Conservation (phyloP, 2,329 filamentous ascomycete genomes). For the Ophiostoma ips region DNA sequence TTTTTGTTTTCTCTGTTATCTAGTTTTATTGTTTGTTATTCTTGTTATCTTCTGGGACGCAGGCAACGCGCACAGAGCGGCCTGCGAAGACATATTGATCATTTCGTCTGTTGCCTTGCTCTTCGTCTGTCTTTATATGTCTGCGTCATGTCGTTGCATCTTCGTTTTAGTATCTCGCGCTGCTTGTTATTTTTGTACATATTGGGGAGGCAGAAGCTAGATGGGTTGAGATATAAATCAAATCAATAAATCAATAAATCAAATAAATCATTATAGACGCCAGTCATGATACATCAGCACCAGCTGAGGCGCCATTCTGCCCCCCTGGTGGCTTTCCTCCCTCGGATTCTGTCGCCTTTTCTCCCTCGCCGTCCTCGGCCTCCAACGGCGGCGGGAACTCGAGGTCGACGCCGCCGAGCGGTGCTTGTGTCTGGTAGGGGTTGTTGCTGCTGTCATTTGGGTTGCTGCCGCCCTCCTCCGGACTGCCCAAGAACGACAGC, state of each 20-base stretch:
- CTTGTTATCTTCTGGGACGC: no score
- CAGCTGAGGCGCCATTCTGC: no score
- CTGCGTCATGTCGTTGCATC: no score
- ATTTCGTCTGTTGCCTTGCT: not conserved
- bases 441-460: not conserved
- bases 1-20: no score
- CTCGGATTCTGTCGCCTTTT: not conserved
- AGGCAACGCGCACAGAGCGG: conserved; percentile 20
- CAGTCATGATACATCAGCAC: no score
- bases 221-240: conserved; percentile 6
- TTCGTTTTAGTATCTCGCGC: no score
- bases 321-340: not conserved
- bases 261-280: no score
- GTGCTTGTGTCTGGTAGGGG: conserved; percentile 7
- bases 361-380: not conserved
- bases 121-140: not conserved
- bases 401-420: conserved; percentile 15
- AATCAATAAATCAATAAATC: conserved; percentile 1
- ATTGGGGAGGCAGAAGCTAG: conserved; percentile 12
- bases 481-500: not conserved
- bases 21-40: no score
- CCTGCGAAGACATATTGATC: conserved; percentile 12
- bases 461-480: not conserved
- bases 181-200: conserved; percentile 15
- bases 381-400: conserved; percentile 20